Base-by-base conservation (phyloP, 306 rosid species). In the Pachyrhizus erosus region DNA sequence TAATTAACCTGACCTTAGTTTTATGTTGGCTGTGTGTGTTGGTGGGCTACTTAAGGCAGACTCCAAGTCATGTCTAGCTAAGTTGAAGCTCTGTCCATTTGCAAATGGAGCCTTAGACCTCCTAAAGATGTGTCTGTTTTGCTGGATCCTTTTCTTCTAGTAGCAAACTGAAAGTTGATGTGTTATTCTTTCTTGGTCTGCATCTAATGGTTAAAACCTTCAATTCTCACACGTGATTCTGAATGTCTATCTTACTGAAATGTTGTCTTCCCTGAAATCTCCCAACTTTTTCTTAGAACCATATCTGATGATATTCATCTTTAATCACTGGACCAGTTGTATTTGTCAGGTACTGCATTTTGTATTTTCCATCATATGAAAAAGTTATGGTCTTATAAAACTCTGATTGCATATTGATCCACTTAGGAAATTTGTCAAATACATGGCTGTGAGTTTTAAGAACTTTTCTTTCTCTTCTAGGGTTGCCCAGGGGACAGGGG, bases 141-240 rank as follows among this genome's bases (percentile, higher is more conserved):
- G n/a, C n/a, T n/a, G n/a, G n/a, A n/a, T n/a, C n/a, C n/a, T n/a
- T n/a, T n/a, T n/a, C n/a, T 78, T 49, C 12, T 40, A 17, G 40
- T 37, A 37, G 57, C 57, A 51, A 66, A 39, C 34, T 49, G 42
- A 39, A 48, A 33, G 55, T 52, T 52, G 69, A 12, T 18, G 34
- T 78, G 74, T 11, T 24, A 9, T 80, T 29, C 39, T 72, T 80
- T 62, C 40, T 46, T 45, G 73, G 54, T 27, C 62, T 31, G 39
- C 46, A 7, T 51, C 26, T 37, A 51, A 65, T 52, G 76, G 27
- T 51, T 24, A 68, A 43, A 33, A 17, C 20, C 48, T 46, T 37
- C 26, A 20, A 33, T 3, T 68, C 45, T 20, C 18, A 1, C 15
- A 12, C 4, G 14, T 64, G 40, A 46, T 75, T 68, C 10, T 2